Base-by-base conservation (phyloP, 2,329 filamentous ascomycete species). In the Helotiales sp. region DNA sequence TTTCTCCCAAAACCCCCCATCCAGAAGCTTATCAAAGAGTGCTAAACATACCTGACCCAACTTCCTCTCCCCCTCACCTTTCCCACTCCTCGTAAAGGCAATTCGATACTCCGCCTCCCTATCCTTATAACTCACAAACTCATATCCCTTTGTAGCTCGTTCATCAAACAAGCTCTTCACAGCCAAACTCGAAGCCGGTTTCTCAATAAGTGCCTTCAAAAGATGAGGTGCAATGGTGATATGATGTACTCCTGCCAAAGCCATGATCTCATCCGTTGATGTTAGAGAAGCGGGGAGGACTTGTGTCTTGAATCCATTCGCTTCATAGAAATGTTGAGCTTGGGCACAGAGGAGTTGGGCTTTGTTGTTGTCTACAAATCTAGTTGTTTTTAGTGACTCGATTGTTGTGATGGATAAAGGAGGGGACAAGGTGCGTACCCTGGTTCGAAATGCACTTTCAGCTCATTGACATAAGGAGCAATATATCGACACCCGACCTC, bases 391-490 rank as follows among this genome's bases (percentile, higher is more conserved):
- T 25, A 56, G 49, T 17, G 5, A 44, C 22, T 24, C 31, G 19
- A 46, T n/a, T 15, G 2, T 22, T 9, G 10, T 6, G n/a, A 44
- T 31, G 31, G 13, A 3, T 1, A 25, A 5, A 40, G 38, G 12
- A 15, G 27, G 15, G 25, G 22, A 30, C 5, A 29, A 52, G 6
- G 13, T 27, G 22, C 72, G 63, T 68, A 82, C 76, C 70, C 73
- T 12, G 73, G 65, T 40, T 83, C 80, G 56, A 86, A 83, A 64
- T 87, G 84, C 5, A 86, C 85, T 61, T 80, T 81, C 38, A 88
- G 72, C 62, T 87, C 84, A 66, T 88, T 87, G 29, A 88, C 81
- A 60, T 87, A 88, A 0, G 86, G 85, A 0, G 85, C 83, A 42
- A 88, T 82, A 64, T 87, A 88, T 0, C 78, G 79, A 63, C 84